Evolutionary conservation across 2,329 filamentous ascomycete species (phyloP).

Genomic region (Uncinocarpus reesii): DNA sequence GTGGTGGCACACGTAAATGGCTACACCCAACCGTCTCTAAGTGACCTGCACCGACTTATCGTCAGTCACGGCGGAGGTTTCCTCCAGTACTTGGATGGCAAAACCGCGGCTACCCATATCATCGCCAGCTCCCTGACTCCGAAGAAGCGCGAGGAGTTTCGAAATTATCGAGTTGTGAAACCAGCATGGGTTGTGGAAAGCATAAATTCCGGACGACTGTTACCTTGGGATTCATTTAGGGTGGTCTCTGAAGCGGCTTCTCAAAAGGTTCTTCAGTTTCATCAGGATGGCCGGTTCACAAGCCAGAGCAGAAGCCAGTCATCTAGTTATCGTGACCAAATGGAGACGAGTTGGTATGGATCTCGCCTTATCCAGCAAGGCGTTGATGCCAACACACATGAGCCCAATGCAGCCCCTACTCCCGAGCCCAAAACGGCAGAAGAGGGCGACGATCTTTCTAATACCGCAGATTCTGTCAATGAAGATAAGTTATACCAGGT

Average conservation of each 20-base stretch:
- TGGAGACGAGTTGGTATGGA: slow-evolving; percentile 71
- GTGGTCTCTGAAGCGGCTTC: slow-evolving; percentile 73
- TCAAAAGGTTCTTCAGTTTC: slow-evolving; percentile 64
- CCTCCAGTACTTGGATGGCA: slow-evolving; percentile 86
- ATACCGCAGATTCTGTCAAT: neutral
- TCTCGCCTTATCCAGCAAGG: slow-evolving; percentile 47
- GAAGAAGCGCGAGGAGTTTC: slow-evolving; percentile 85
- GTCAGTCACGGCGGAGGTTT: slow-evolving; percentile 92
- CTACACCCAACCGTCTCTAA: slow-evolving; percentile 88
- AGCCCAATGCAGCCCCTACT: neutral
- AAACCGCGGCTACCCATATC: slow-evolving; percentile 92
- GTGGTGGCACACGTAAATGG: slow-evolving; percentile 88
- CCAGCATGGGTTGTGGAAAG: slow-evolving; percentile 92
- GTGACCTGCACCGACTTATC: slow-evolving; percentile 76
- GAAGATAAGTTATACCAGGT: neutral
- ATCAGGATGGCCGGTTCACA: slow-evolving; percentile 49
- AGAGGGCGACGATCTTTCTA: neutral
- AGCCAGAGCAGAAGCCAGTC: slow-evolving; percentile 54
- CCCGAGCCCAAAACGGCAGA: neutral
- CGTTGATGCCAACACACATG: neutral
- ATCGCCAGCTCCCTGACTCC: slow-evolving; percentile 82
- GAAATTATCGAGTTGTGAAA: slow-evolving; percentile 80
- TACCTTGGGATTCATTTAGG: slow-evolving; percentile 79
- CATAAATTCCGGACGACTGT: slow-evolving; percentile 63
- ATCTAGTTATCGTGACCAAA: slow-evolving; percentile 68